Base-by-base conservation (phyloP, 2,329 filamentous ascomycete genomes). In the Apiospora marii region DNA sequence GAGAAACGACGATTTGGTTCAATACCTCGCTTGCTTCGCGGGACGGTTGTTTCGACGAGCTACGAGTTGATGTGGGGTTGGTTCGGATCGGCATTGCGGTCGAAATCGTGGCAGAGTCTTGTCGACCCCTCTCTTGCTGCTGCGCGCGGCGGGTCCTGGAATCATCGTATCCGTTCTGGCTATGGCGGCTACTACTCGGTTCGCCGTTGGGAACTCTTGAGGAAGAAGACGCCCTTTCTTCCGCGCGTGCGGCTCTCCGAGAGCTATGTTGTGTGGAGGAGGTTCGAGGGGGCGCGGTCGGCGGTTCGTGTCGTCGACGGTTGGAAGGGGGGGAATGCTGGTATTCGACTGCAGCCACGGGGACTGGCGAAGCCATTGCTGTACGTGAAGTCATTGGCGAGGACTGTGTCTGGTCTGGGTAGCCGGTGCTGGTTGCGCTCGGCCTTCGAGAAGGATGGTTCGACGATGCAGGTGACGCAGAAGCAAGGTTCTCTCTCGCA, bases 21-120 rank as follows among this genome's bases (percentile, higher is more conserved):
- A 97, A 88, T 44, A 94, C 91, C 72, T 95, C 91, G 82, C 92
- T 95, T 72, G 93, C 91, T 81, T 97, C 94, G 73, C 93, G 91
- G 19, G 91, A 90, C 16, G 93, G 87, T 58, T 87, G 88, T 24
- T 88, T 88, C 49, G 89, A 84, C 51, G 88, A 88, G 72, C 88
- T 86, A 67, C 87, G 82, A 49, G 83, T 80, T 67, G 79, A 83
- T 74, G 79, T 82, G 67, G 78, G 75, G 73, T 84, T 83, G 68
- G 82, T 81, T 71, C 87, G 85, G 70, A 87, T 82, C 16, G 88
- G 85, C 73, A 88, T 81, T 7, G 81, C 79, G 7, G 83, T 82
- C 83, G 71, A 82, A 81, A 72, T 80, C 82, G 64, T 79, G 82
- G 13, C 83, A 75, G 69, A 83, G 81, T 71, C 84, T 80, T n/a